phyloP scores from a whole-genome alignment of 306 rosid species.

The Cicer pinnatifidum region DNA sequence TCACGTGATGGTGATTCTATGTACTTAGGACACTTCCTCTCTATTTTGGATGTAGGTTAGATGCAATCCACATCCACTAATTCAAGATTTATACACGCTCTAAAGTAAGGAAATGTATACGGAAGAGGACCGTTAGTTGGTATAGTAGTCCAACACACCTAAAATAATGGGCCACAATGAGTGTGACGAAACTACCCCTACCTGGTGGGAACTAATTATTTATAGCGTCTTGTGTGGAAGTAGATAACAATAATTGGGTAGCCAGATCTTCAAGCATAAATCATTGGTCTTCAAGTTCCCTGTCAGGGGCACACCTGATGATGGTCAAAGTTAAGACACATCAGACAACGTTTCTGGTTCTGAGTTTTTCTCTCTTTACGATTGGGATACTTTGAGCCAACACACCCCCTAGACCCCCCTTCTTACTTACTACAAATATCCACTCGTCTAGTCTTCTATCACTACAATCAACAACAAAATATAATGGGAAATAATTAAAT shows the following conservation, averaged over 20 bases:
- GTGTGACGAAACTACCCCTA: slow-evolving; percentile 43
- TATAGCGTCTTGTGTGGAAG: background rate
- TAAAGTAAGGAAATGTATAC: slow-evolving; percentile 57
- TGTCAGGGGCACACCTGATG: slow-evolving; percentile 35
- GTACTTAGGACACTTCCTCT: background rate
- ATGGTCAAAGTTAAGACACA: slow-evolving; percentile 41
- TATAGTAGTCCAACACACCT: slow-evolving; percentile 59
- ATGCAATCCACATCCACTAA: too few species aligned
- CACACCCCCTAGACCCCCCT: background rate
- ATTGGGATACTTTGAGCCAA: background rate
- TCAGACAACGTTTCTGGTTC: slow-evolving; percentile 38
- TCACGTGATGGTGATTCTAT: slow-evolving; percentile 4
- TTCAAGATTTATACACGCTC: too few species aligned
- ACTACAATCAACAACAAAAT: slow-evolving; percentile 15
- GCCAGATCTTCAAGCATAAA: slow-evolving; percentile 35
- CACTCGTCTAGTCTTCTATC: background rate
- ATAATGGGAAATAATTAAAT: background rate
- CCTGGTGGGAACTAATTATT: slow-evolving; percentile 17
- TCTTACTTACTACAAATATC: background rate
- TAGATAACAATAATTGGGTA: slow-evolving; percentile 12
- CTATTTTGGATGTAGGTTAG: background rate
- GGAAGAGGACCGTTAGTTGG: slow-evolving; percentile 73
- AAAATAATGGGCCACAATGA: slow-evolving; percentile 52
- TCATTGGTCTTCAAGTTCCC: slow-evolving; percentile 9
- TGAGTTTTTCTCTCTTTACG: slow-evolving; percentile 41